Conservation (phyloP, 306 rosid species). For the Sicyos baderoa region DNA sequence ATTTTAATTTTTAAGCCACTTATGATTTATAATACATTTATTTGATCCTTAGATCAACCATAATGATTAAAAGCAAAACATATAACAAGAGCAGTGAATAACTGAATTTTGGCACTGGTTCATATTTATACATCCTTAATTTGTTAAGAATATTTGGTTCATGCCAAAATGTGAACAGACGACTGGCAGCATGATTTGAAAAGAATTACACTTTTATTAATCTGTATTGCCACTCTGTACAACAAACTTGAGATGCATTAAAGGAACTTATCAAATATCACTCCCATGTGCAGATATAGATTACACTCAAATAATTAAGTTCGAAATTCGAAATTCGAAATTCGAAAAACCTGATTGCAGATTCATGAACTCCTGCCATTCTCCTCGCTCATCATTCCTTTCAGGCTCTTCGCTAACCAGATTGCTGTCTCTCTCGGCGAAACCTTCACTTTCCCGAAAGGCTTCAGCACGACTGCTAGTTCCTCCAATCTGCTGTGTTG, state of each 20-base stretch:
- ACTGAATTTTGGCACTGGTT: too few relatives aligned
- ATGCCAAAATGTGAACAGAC: not conserved
- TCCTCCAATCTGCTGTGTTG: conserved; percentile 83
- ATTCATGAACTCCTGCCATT: conserved; percentile 49
- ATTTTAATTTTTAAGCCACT: too few relatives aligned
- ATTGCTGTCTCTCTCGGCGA: conserved; percentile 98
- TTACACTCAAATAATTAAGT: conserved; percentile 17
- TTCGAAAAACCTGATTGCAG: conserved; percentile 26
- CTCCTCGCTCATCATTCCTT: conserved; percentile 90
- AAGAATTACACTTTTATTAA: conserved; percentile 17
- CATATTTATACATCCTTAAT: too few relatives aligned
- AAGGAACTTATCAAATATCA: conserved; percentile 50
- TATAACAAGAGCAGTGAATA: too few relatives aligned
- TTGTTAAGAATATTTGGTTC: not conserved
- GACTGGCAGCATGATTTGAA: not conserved
- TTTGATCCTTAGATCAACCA: too few relatives aligned
- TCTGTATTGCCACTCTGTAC: conserved; percentile 72
- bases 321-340: conserved; percentile 27
- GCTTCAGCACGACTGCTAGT: conserved; percentile 81
- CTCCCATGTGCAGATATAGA: conserved; percentile 31
- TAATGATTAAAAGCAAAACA: too few relatives aligned
- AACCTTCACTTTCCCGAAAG: conserved; percentile 90
- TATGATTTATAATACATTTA: too few relatives aligned
- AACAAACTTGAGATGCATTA: conserved; percentile 50
- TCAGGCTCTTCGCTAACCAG: conserved; percentile 94